Conservation (phyloP, 2,329 filamentous ascomycete species). For the Bipolaris gigantea region DNA sequence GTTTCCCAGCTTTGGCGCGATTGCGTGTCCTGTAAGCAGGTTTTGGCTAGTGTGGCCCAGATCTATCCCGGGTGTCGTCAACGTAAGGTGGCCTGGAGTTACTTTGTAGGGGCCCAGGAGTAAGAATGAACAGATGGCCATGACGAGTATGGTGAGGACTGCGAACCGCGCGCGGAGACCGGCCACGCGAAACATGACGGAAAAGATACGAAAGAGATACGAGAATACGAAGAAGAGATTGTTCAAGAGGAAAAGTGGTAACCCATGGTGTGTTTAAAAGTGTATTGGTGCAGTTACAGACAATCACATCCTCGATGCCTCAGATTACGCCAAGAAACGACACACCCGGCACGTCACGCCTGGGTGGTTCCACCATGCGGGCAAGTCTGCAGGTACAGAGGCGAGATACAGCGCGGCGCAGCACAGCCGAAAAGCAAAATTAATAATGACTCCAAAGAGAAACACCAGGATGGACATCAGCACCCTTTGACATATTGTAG, state of each 20-base stretch:
- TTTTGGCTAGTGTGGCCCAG: slow-evolving; percentile 28
- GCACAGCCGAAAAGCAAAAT: neutral
- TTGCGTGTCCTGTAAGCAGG: slow-evolving; percentile 66
- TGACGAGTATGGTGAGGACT: slow-evolving; percentile 55
- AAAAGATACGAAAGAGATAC: neutral
- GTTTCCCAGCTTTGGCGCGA: slow-evolving; percentile 80
- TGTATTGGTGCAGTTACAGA: slow-evolving; percentile 1
- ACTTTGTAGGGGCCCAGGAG: slow-evolving; percentile 61
- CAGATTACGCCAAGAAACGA: slow-evolving; percentile 19
- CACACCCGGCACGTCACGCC: slow-evolving; percentile 8
- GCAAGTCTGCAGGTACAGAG: slow-evolving; percentile 14
- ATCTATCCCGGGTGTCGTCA: slow-evolving; percentile 19
- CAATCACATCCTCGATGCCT: slow-evolving; percentile 12
- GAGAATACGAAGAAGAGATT: neutral
- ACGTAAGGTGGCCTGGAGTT: slow-evolving; percentile 33
- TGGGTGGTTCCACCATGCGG: slow-evolving; percentile 10
- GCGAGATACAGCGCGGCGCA: neutral
- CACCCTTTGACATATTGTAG: slow-evolving; percentile 23
- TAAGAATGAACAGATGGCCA: slow-evolving; percentile 60
- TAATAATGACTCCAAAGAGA: neutral
- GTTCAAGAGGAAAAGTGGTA: neutral
- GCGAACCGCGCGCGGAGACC: slow-evolving; percentile 43
- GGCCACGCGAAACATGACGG: slow-evolving; percentile 34
- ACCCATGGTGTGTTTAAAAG: slow-evolving; percentile 4
- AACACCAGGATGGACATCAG: slow-evolving; percentile 9